Evolutionary conservation across 352 stramenopile species (phyloP), one percentile per base, ranked within the genome.

Genomic region (Aphanomyces stellatus): DNA sequence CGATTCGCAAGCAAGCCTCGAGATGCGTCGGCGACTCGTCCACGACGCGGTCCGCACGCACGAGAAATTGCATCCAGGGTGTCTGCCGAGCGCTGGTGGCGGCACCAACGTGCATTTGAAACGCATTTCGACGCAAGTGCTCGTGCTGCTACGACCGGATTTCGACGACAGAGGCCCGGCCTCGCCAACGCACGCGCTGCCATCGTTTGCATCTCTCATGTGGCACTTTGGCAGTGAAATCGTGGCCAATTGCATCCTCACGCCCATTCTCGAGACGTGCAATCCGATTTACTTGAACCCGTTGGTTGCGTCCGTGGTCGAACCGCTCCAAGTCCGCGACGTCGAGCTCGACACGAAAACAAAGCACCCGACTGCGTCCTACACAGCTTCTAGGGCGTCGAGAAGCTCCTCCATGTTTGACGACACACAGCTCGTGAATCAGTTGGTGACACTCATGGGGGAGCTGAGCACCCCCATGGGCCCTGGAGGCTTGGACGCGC

Each of bases 161-260:
- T 49, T 51, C n/a, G 34, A 65, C 43, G 31, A 57, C 49, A 51
- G 6, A 48, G 11, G 40, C 34, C 22, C 13, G n/a, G 7, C 7
- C 22, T n/a, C 35, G 15, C 15, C 7, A 8, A 22, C 27, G 15
- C 19, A 10, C 11, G 2, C 43, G 25, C 28, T 65, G 5, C 7
- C 40, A 13, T 42, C 57, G 40, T 37, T 65, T 24, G 5, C 28
- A 2, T 37, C 33, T 8, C 25, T 65, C n/a, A 22, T 25, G 25
- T 65, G 31, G 30, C 57, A 65, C 24, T 65, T 65, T 53, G 28
- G 13, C 7, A 46, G 31, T 13, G 57, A 65, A 55, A 65, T 65
- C 25, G 11, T 65, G 11, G 57, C 57, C 57, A 55, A 51, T 13
- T 65, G 57, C 30, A 24, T 65, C 40, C 34, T 65, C 7, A 27